These are phyloP conservation scores for Cladophialophora bantiana DNA, from an alignment of 2,329 filamentous ascomycete genomes.

Conservation along the genomic window DNA sequence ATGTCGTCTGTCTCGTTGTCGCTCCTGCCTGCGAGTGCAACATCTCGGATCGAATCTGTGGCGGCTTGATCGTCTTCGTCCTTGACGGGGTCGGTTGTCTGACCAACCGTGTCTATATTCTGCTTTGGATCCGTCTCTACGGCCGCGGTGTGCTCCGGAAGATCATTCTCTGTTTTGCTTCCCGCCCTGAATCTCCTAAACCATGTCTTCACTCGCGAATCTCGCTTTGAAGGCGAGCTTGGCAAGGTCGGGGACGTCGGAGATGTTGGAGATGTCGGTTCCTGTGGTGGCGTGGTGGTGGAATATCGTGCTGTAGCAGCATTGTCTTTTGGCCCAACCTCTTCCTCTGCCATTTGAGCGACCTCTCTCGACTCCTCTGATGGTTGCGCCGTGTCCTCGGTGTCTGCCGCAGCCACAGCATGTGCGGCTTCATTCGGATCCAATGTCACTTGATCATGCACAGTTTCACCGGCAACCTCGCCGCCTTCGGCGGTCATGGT, in stretches of 20 bases:
- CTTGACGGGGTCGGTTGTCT: conserved; percentile 14
- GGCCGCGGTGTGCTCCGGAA: conserved; percentile 15
- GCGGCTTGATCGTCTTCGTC: conserved; percentile 29
- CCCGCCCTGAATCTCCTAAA: conserved; percentile 35
- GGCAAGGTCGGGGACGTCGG: conserved; percentile 21
- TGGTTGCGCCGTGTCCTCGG: conserved; percentile 9
- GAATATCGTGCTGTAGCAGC: conserved; percentile 18
- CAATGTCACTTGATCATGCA: conserved; percentile 27
- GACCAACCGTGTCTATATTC: neutral
- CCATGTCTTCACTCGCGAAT: conserved; percentile 38
- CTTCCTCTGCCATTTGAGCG: conserved; percentile 10
- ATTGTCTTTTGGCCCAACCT: conserved; percentile 16
- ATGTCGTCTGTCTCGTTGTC: conserved; percentile 39
- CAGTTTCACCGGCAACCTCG: conserved; percentile 21
- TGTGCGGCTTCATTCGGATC: conserved; percentile 28
- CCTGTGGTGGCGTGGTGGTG: conserved; percentile 11
- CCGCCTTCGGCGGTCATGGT: conserved; percentile 15
- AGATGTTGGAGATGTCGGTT: conserved; percentile 23
- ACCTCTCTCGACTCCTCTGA: conserved; percentile 8
- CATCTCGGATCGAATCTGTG: conserved; percentile 40
- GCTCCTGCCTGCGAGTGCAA: conserved; percentile 39
- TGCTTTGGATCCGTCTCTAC: conserved; percentile 14
- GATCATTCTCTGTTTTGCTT: conserved; percentile 35
- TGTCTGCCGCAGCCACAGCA: conserved; percentile 20
- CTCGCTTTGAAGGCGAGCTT: conserved; percentile 35